Evolutionary conservation across 257 asterid species (phyloP), one percentile per base, ranked within the genome.

Genomic region (Asclepias syriaca): DNA sequence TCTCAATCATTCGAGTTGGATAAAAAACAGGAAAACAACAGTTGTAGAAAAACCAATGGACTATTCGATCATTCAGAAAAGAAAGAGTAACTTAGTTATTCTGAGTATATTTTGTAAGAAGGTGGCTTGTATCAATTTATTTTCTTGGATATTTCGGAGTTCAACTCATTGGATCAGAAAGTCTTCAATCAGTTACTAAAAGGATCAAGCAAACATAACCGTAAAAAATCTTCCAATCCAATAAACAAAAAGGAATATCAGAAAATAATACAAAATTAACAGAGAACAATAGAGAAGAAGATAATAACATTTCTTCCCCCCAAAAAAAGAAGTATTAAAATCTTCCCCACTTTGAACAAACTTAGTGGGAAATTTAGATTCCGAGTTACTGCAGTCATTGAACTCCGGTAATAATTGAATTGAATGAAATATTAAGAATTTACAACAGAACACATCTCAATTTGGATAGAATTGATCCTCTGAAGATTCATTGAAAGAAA

Each of bases 1-100:
- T 45, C 65, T 37, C 61, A 67, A 49, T 45, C 43, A 66, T 67
- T 34, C n/a, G 43, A 46, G 78, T 51, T 49, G 66, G 53, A 45
- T 43, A 8, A 19, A 43, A 43, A 6, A 43, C 9, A 43, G 10
- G n/a, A 29, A 54, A 8, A 19, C 8, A 50, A 72, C 66, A 43
- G 12, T 54, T 18, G 3, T 18, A 74, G 27, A 66, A n/a, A 74
- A 46, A 12, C 8, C 16, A 40, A 8, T 18, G 57, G 40, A 57
- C 14, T 66, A 57, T 29, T 11, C 27, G n/a, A 8, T 32, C 22
- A 68, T n/a, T 46, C 64, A 65, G 19, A 7, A 43, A 43, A 43
- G 18, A 22, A 67, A 21, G 5, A 8, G 32, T 45, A 14, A 48
- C 49, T 59, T 24, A 16, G 48, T 40, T 24, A 53, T 53, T 53